Evolutionary conservation across 768 basidiomycete genomes (phyloP).

Genomic region (Russula dissimulans): DNA sequence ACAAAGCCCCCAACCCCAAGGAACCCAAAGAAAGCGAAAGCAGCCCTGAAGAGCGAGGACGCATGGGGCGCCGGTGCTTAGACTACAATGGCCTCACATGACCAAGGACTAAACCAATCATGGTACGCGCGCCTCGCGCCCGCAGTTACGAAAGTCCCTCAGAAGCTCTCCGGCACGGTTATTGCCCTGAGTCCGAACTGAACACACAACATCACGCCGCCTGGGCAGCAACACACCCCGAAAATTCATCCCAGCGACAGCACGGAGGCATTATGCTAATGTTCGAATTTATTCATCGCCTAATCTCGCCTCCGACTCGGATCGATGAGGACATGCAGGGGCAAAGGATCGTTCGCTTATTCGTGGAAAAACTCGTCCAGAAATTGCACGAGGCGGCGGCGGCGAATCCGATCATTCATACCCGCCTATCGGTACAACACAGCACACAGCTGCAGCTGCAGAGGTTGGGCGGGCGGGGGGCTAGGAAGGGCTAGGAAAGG

Average conservation of each 20-base stretch:
- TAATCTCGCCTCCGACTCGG: too few species aligned
- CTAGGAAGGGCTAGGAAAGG: too few species aligned
- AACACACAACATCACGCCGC: background rate
- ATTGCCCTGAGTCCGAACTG: background rate
- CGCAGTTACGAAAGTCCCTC: conserved; percentile 9
- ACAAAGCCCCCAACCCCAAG: too few species aligned
- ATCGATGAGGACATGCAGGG: too few species aligned
- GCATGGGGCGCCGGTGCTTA: too few species aligned
- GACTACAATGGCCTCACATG: background rate
- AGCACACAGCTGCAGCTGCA: background rate
- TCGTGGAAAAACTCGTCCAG: background rate
- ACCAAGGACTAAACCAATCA: background rate
- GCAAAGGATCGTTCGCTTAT: too few species aligned
- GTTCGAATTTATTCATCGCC: too few species aligned
- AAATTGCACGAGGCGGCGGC: background rate
- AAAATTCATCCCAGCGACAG: background rate
- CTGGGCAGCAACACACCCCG: background rate
- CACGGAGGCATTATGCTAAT: background rate
- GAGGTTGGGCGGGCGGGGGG: background rate
- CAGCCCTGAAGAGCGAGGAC: too few species aligned
- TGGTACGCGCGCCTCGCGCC: background rate
- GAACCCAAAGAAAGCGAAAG: too few species aligned
- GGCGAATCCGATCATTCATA: background rate
- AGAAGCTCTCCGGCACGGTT: conserved; percentile 14
- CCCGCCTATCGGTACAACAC: background rate